Percentiles rank a stretch among this genome's conserved stretches.
Conservation (phyloP, 305 asterid species). For the Fraxinus dipetala region DNA sequence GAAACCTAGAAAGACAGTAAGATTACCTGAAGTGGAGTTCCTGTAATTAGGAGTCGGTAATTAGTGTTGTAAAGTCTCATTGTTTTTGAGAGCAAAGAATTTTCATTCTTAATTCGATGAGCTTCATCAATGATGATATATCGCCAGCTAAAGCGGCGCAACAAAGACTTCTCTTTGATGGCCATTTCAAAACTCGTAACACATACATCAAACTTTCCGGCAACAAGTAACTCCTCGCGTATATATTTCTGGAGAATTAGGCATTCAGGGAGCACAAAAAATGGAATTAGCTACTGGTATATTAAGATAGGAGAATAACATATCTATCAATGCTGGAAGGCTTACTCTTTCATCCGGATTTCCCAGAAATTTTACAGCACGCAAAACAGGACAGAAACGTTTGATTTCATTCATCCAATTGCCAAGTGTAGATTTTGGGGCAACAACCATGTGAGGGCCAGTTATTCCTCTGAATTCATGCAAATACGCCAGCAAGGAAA, state of each 20-base stretch:
- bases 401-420: constrained; percentile 99
- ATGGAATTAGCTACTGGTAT: constrained; percentile 7
- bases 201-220: constrained; percentile 96
- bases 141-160: constrained; percentile 98
- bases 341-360: constrained; percentile 98
- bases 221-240: constrained; percentile 91
- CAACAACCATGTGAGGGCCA: constrained; percentile 99
- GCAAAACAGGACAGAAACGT: constrained; percentile 86
- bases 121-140: constrained; percentile 98
- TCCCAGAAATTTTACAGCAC: constrained; percentile 96
- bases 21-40: constrained; percentile 95
- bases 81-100: constrained; percentile 91
- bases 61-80: constrained; percentile 90
- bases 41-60: constrained; percentile 91
- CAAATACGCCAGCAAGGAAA: constrained; percentile 90
- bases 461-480: constrained; percentile 96
- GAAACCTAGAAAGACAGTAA: constrained; percentile 1
- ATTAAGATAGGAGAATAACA: constrained; percentile 12
- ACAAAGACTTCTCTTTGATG: constrained; percentile 78
- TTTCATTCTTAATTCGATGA: constrained; percentile 96
- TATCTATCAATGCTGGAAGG: constrained; percentile 12
- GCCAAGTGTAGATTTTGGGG: constrained; percentile 98
- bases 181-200: constrained; percentile 99
- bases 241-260: constrained; percentile 59
- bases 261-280: constrained; percentile 8